A percentile compares a stretch with the other conserved stretches of the same genome.
Evolutionary conservation across 768 basidiomycete species (phyloP).

Genomic region (Calocera cornea): DNA sequence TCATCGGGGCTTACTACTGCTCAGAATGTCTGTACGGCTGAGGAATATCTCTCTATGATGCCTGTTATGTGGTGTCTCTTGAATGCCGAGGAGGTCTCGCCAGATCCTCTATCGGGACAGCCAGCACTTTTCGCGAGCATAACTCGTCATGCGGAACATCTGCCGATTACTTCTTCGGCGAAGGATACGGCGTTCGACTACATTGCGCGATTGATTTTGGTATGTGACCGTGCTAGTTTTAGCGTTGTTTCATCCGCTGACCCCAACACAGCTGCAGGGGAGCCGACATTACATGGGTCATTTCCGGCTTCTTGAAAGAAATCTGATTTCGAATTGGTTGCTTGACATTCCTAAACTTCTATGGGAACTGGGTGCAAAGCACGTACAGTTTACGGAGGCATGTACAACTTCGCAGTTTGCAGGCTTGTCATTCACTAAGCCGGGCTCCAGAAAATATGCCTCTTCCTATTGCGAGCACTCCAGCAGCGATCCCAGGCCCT

Average conservation of each 20-base stretch:
- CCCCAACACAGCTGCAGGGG: constrained; percentile 40
- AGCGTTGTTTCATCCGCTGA: background rate
- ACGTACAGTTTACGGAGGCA: constrained; percentile 50
- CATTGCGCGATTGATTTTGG: constrained; percentile 53
- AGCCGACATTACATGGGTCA: constrained; percentile 39
- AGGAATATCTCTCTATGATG: constrained; percentile 19
- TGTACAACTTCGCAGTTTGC: constrained; percentile 10
- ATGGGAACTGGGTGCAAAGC: constrained; percentile 65
- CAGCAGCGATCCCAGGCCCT: constrained; percentile 34
- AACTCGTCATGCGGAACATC: constrained; percentile 50
- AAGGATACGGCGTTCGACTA: constrained; percentile 66
- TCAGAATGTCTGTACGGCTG: constrained; percentile 17
- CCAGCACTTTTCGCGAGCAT: constrained; percentile 35
- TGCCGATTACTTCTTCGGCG: constrained; percentile 44
- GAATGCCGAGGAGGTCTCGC: constrained; percentile 22
- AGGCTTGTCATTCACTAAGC: background rate
- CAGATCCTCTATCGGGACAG: constrained; percentile 19
- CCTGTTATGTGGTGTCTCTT: constrained; percentile 24
- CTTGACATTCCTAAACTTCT: constrained; percentile 61
- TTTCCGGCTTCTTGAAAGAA: constrained; percentile 25
- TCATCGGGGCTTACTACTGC: constrained; percentile 52
- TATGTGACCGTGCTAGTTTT: constrained; percentile 28
- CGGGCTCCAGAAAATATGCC: constrained; percentile 33
- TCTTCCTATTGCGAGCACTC: constrained; percentile 45
- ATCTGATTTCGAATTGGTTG: constrained; percentile 44